Evolutionary conservation across 441 rosid genomes (phyloP), one percentile per base, ranked within the genome.

Genomic region (Iberis amara): DNA sequence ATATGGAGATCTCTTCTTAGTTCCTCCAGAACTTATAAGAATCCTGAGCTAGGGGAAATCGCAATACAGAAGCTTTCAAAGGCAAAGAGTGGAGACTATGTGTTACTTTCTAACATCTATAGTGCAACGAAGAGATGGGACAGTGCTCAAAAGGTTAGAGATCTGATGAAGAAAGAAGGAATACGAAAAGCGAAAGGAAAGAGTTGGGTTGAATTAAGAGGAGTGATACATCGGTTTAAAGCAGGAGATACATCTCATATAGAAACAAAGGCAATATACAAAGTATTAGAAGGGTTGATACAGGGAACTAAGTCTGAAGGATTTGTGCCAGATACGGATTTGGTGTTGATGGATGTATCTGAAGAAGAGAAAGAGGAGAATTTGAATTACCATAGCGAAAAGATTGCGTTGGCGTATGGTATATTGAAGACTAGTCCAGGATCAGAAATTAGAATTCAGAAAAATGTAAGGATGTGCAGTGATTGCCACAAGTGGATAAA

Each of bases 311-410:
- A 76, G 74, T 54, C 59, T 65, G 76, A 73, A 21, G 94, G 90
- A 4, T 89, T 76, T 65, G 71, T 76, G 41, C 76, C 82, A 11
- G 62, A 68, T 10, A 78, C 80, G 0, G 95, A 83, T 27, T 72
- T 86, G 76, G 95, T 82, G 65, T 67, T 79, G 72, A 83, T 89
- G 94, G 94, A 89, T 70, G 81, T 83, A 0, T 82, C 85, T 10
- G 88, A 83, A 63, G 95, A 83, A 68, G 97, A 89, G 71, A 89
- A 79, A 66, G 90, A 83, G 47, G 83, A 58, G 67, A 89, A 83
- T 44, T 58, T 83, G 78, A 64, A 61, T 61, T 64, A 65, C 55
- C 97, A 89, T 21, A 85, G 92, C 49, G 95, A 89, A 55, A 89
- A 85, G 73, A 59, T 89, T 32, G 89, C 89, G 0, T 62, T 85